Conservation (phyloP, 106 monocot genomes). For the Dioscorea alata region DNA sequence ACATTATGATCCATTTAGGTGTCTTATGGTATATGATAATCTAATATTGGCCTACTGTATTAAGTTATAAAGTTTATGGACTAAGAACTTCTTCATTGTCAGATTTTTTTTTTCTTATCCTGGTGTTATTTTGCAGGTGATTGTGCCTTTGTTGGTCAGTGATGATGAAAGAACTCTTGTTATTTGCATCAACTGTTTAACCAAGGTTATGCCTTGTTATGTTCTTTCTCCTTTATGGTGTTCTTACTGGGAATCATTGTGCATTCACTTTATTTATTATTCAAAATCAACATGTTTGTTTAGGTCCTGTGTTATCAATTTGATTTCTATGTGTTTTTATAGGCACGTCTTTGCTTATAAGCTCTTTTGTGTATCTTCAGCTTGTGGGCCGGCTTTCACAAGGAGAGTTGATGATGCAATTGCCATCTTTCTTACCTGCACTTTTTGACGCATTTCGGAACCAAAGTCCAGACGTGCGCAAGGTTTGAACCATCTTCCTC, state of each 20-base stretch:
- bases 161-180: conserved; percentile 96
- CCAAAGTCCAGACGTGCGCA: conserved; percentile 93
- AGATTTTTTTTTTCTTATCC: background rate
- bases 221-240: no score
- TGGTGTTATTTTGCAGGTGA: conserved; percentile 41
- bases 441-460: conserved; percentile 96
- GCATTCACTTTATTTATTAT: no score
- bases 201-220: conserved; percentile 51
- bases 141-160: conserved; percentile 73
- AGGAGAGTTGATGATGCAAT: conserved; percentile 75
- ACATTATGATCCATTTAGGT: conserved; percentile 87
- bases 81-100: background rate
- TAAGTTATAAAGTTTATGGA: background rate
- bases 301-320: no score
- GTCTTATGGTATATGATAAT: conserved; percentile 64
- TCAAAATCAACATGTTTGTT: no score
- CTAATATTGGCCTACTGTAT: background rate
- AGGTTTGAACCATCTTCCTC: conserved; percentile 33
- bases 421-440: conserved; percentile 91
- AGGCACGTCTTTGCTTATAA: no score
- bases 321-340: no score
- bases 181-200: conserved; percentile 93
- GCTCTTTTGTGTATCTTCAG: conserved; percentile 26
- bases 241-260: no score
- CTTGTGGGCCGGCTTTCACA: conserved; percentile 83